Evolutionary conservation across 108 stramenopile genomes (phyloP), one percentile per base, ranked within the genome.

Genomic region (Cyclotella choctawhatcheeana): DNA sequence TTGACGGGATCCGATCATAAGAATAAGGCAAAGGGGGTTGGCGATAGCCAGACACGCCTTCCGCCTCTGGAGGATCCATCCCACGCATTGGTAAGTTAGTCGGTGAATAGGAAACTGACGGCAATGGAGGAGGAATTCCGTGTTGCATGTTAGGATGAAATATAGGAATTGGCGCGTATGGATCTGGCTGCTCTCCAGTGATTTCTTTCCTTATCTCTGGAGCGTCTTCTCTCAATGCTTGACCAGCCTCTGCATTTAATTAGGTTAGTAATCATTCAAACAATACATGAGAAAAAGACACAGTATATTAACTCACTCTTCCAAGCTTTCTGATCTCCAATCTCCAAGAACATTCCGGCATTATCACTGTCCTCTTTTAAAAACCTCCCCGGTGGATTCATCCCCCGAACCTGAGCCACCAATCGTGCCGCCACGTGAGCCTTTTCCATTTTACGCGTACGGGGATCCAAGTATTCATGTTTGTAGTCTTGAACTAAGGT

Each of bases 361-460:
- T 82, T 77, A 12, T 81, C 76, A 18, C 83, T 27, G 52, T 79
- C 82, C 45, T 85, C 81, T 74, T 50, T 79, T 44, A 85, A 54
- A 65, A 85, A 85, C 21, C 84, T 45, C 8, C 84, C 84, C 12
- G 84, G 84, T 6, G 84, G 84, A 62, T 79, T 74, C 25, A 66
- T 27, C 30, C 25, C 52, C 16, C 84, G 64, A 58, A 85, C 78
- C 21, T 77, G 81, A 20, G 71, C 56, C 21, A 85, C 84, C 40
- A 85, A 63, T 10, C 81, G 37, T 0, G 70, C 71, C 5, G 81
- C 81, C 18, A 79, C 68, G 51, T 80, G 77, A 26, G 81, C 72
- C 73, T 85, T 85, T 48, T 77, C 84, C 58, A 73, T 40, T 47
- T 84, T 84, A 0, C 76, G 35, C 10, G 63, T 84, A 2, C 71